phyloP scores from a whole-genome alignment of 805 yeast species.

The Metschnikowia arizonensis region DNA sequence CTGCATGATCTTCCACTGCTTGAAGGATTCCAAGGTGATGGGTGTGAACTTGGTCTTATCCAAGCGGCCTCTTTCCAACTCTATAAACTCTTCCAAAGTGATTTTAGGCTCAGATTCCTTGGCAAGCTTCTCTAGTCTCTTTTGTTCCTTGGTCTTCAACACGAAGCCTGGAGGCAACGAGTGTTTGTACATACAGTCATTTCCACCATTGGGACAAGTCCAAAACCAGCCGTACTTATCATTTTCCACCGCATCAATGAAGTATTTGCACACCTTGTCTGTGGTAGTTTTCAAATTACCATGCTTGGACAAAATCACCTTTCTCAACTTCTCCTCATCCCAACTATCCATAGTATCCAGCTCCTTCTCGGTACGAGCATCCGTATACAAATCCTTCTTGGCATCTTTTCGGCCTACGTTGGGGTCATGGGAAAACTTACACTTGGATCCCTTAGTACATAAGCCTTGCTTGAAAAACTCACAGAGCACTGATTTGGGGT shows the following conservation, averaged over 20 bases:
- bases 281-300: slow-evolving; percentile 94
- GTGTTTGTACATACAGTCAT: slow-evolving; percentile 89
- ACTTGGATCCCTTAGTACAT: slow-evolving; percentile 78
- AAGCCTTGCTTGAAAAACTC: slow-evolving; percentile 81
- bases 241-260: slow-evolving; percentile 95
- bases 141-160: slow-evolving; percentile 94
- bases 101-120: slow-evolving; percentile 81
- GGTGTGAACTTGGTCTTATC: slow-evolving; percentile 78
- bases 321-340: slow-evolving; percentile 94
- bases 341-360: slow-evolving; percentile 90
- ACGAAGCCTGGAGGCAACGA: slow-evolving; percentile 96
- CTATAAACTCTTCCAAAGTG: slow-evolving; percentile 92
- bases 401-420: slow-evolving; percentile 80
- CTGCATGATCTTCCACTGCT: slow-evolving; percentile 77
- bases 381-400: slow-evolving; percentile 90
- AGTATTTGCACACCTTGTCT: slow-evolving; percentile 87
- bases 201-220: slow-evolving; percentile 94
- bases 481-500: slow-evolving; percentile 92
- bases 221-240: slow-evolving; percentile 99
- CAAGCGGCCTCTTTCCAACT: slow-evolving; percentile 82
- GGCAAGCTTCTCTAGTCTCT: slow-evolving; percentile 81
- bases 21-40: slow-evolving; percentile 75
- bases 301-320: slow-evolving; percentile 84
- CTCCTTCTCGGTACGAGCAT: slow-evolving; percentile 69
- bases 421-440: slow-evolving; percentile 92